Base-by-base conservation (phyloP, 2,329 filamentous ascomycete species). In the Pleoardoris graminearum region DNA sequence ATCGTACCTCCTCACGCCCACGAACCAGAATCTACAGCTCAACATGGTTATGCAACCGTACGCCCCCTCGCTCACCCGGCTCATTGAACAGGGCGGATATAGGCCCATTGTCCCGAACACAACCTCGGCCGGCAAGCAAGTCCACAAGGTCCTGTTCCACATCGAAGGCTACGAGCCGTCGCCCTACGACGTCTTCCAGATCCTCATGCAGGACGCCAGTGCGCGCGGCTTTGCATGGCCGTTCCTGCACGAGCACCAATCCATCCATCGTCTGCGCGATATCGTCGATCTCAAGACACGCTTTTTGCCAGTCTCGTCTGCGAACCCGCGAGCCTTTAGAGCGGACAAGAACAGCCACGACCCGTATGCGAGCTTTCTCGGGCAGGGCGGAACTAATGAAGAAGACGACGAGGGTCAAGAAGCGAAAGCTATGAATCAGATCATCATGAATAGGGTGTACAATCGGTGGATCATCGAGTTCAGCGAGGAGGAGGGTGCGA, bases 391-490 rank as follows among this genome's bases (percentile, higher is more conserved):
- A 7, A 41, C 41, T 1, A n/a, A 11, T 50, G 42, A 68, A 1
- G 46, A 57, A 8, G 23, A 51, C 1, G 33, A 30, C 5, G 29
- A 35, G 12, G 37, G 5, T 6, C 44, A 38, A 22, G 33, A 41
- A 22, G 53, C 53, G 2, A 54, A 55, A 49, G 44, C 57, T 37
- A 46, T 66, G 41, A 68, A 58, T 30, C 61, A 58, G 57, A 63
- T 67, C 8, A 50, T 70, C 7, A 70, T 71, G 64, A 66, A 69
- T 51, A 66, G 73, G 33, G 60, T 71, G 51, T 75, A 72, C 37
- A 73, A 63, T 30, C 72, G 80, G 35, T 83, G 83, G 73, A 72
- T 87, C 12, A 60, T 87, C 19, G 77, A 80, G 4, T 85, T 88
- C 54, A 65, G 75, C 12, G 80, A 81, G n/a, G 73, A 78, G 44